A percentile compares a stretch with the other conserved stretches of the same genome.
These are phyloP conservation scores for Tricholoma sp. DNA, from an alignment of 768 basidiomycete genomes.

Conservation along the genomic window DNA sequence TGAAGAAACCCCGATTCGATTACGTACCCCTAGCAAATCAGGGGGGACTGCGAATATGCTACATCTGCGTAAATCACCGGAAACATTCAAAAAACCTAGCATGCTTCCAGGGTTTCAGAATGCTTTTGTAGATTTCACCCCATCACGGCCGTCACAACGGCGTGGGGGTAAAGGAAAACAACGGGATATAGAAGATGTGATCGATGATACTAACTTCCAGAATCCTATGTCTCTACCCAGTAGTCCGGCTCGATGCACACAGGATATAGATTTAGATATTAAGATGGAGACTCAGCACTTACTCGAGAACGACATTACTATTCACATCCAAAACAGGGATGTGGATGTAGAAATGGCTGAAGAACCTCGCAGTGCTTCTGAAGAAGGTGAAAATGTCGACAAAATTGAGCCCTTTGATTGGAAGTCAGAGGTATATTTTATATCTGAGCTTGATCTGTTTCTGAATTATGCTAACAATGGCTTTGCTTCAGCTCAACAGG, in stretches of 20 bases:
- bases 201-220: slow-evolving; percentile 3
- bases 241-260: slow-evolving; percentile 17
- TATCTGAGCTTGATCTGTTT: slow-evolving; percentile 7
- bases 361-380: neutral
- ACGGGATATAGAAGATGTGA: neutral
- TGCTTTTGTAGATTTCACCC: slow-evolving; percentile 40
- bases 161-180: slow-evolving; percentile 18
- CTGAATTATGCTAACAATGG: neutral
- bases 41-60: slow-evolving; percentile 18
- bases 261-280: slow-evolving; percentile 31
- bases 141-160: slow-evolving; percentile 21
- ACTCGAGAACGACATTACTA: neutral
- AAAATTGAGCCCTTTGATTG: slow-evolving; percentile 40
- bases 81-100: slow-evolving; percentile 23
- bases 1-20: slow-evolving; percentile 34
- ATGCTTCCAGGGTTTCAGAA: slow-evolving; percentile 53
- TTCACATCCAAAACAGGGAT: neutral
- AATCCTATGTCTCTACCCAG: slow-evolving; percentile 15
- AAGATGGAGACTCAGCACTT: slow-evolving; percentile 3
- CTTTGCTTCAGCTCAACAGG: slow-evolving; percentile 45
- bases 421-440: slow-evolving; percentile 52
- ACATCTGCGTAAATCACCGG: slow-evolving; percentile 24
- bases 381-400: slow-evolving; percentile 22
- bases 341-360: neutral
- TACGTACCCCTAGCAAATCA: slow-evolving; percentile 9